Evolutionary conservation across 352 stramenopile species (phyloP), one percentile per base, ranked within the genome.

Genomic region (Phytophthora fragariae): DNA sequence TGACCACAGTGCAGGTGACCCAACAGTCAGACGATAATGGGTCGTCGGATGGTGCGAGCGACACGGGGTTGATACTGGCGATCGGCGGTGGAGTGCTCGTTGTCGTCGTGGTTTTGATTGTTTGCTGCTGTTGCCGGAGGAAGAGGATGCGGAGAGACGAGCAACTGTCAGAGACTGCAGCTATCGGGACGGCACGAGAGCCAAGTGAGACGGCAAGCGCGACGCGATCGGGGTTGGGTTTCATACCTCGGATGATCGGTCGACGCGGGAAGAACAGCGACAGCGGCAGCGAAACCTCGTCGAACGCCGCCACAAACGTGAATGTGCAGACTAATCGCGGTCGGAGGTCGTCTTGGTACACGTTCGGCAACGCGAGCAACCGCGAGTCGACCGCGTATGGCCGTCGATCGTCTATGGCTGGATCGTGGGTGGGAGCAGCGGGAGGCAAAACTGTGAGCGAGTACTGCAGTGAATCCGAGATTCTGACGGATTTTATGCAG

Each of bases 391-490:
- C 67, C 15, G 41, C 57, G 5, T 55, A 50, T 41, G 73, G 70
- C 5, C 68, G 66, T 46, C 74, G 62, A 5, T 82, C 76, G 3
- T 82, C 72, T 3, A 77, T 79, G 62, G 63, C 55, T 62, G 75
- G 75, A 17, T 75, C 75, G 3, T 77, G 63, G 62, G 24, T 82
- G 21, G 67, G 70, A 0, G 62, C 66, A 54, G 66, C 60, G 46
- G 61, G 44, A 19, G 75, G 81, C 35, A 88, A 90, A 58, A 79
- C 73, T 8, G 65, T 85, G 21, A 84, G 85, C 31, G 87, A 91
- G 24, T 92, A 87, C 53, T 89, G 81, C 52, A 78, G 77, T 29
- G 87, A 93, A 46, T 94, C 87, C 0, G 70, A 85, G n/a, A 57
- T 65, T 24, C 73, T 94, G 55, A 79, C 71, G 0, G 63, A 62